A percentile compares a stretch with the other conserved stretches of the same genome.
Conservation (phyloP, 1,284 basidiomycete species). For the Stygiomarasmius scandens region DNA sequence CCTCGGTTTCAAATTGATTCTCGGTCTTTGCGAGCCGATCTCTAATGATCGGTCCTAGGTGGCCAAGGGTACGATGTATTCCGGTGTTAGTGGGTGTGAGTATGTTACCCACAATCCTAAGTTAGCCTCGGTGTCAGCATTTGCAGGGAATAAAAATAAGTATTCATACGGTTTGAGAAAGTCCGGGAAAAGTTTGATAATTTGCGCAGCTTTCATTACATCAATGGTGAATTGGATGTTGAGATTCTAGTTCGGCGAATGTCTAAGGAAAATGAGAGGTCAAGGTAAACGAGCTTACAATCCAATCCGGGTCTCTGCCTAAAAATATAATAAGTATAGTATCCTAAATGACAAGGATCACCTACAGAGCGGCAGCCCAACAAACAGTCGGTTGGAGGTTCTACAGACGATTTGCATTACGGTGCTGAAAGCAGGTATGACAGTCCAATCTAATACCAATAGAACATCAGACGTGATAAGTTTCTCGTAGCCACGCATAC, state of each 20-base stretch:
- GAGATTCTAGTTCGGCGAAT: neutral
- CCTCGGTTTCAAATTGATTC: conserved; percentile 1
- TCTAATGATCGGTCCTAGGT: conserved; percentile 20
- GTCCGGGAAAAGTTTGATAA: conserved; percentile 4
- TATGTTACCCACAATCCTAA: neutral
- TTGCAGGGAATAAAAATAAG: too few species aligned
- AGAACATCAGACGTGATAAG: neutral
- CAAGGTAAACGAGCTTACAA: neutral
- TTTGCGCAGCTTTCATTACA: neutral
- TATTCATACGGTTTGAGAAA: conserved; percentile 12
- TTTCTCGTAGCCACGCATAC: conserved; percentile 17
- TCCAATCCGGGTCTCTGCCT: conserved; percentile 12
- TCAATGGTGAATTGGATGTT: conserved; percentile 10
- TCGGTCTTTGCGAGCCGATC: conserved; percentile 10
- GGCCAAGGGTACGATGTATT: conserved; percentile 16
- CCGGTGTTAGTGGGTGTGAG: conserved; percentile 13
- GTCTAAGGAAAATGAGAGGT: neutral
- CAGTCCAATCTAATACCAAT: conserved; percentile 30
- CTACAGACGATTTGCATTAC: conserved; percentile 26
- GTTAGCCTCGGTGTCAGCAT: too few species aligned
- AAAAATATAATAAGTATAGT: neutral
- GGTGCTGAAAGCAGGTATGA: conserved; percentile 17
- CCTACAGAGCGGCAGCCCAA: conserved; percentile 32
- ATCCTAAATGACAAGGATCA: neutral
- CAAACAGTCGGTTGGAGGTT: conserved; percentile 32